Percentiles rank a stretch among this genome's conserved stretches.
phyloP scores from a whole-genome alignment of 805 yeast genomes.

The Diddensiella transvaalensis region DNA sequence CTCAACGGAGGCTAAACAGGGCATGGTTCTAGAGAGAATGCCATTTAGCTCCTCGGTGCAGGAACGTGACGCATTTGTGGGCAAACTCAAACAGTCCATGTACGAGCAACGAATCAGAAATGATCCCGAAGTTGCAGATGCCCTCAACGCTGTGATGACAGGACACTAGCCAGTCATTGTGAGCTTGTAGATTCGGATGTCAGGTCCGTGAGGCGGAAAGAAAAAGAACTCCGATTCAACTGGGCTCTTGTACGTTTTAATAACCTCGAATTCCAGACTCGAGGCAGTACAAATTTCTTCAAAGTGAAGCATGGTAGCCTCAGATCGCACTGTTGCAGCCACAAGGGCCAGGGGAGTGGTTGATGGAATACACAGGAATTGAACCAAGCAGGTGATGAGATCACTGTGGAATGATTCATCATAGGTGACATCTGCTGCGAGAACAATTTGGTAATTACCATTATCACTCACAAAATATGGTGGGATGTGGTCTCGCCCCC shows the following conservation, averaged over 20 bases:
- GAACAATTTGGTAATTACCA: slow-evolving; percentile 41
- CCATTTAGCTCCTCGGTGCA: slow-evolving; percentile 7
- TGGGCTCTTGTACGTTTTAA: slow-evolving; percentile 16
- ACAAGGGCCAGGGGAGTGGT: slow-evolving; percentile 37
- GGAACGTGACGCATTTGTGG: slow-evolving; percentile 6
- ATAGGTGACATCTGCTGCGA: slow-evolving; percentile 89
- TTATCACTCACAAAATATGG: slow-evolving; percentile 1
- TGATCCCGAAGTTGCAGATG: slow-evolving; percentile 18
- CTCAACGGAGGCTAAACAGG: background rate
- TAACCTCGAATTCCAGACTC: slow-evolving; percentile 17
- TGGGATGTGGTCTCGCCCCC: slow-evolving; percentile 29
- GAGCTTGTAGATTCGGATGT: slow-evolving; percentile 18
- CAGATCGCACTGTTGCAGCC: slow-evolving; percentile 75
- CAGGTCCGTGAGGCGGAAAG: slow-evolving; percentile 21
- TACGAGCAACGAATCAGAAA: slow-evolving; percentile 13
- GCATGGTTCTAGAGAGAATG: slow-evolving; percentile 6
- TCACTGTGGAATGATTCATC: slow-evolving; percentile 58
- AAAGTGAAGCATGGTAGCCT: slow-evolving; percentile 45
- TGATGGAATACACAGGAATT: slow-evolving; percentile 22
- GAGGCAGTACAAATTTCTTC: slow-evolving; percentile 33
- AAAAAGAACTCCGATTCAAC: slow-evolving; percentile 13
- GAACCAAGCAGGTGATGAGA: slow-evolving; percentile 46
- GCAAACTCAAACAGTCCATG: slow-evolving; percentile 9
- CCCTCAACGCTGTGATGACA: slow-evolving; percentile 4
- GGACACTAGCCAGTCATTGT: background rate